Evolutionary conservation across 2,329 filamentous ascomycete genomes (phyloP).

Genomic region (Neonectria neomacrospora): DNA sequence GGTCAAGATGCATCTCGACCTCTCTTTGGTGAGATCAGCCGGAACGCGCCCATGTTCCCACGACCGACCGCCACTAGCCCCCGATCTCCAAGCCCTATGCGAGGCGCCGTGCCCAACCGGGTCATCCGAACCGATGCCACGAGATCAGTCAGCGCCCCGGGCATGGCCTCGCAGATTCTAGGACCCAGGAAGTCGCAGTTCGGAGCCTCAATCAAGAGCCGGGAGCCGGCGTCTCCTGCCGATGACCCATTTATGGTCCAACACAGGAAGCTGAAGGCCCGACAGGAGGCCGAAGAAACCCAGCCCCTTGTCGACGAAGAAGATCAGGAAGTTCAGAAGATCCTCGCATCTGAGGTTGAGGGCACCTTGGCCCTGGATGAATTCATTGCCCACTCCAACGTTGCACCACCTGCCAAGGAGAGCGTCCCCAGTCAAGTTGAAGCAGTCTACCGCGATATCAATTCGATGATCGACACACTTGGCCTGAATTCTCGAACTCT

Average conservation of each 20-base stretch:
- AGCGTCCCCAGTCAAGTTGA: constrained; percentile 72
- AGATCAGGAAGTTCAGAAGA: constrained; percentile 72
- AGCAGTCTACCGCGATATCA: constrained; percentile 81
- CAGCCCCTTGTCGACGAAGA: constrained; percentile 73
- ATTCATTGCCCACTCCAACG: constrained; percentile 72
- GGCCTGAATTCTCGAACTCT: constrained; percentile 83
- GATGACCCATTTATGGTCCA: constrained; percentile 62
- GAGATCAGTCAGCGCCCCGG: constrained; percentile 70
- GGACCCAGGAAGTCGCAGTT: constrained; percentile 53
- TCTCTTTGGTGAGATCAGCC: constrained; percentile 66
- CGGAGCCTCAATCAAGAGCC: constrained; percentile 54
- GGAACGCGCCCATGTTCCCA: constrained; percentile 64
- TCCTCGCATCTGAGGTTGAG: constrained; percentile 69
- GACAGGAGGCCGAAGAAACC: constrained; percentile 66
- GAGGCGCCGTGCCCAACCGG: constrained; percentile 65
- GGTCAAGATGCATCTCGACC: constrained; percentile 57
- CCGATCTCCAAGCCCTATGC: constrained; percentile 78
- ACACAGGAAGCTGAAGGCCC: constrained; percentile 63
- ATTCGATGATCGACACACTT: constrained; percentile 93
- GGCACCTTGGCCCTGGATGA: constrained; percentile 72
- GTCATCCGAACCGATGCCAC: constrained; percentile 60
- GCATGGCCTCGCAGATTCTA: constrained; percentile 66
- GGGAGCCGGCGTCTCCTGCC: constrained; percentile 47
- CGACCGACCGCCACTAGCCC: constrained; percentile 68
- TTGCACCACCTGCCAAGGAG: constrained; percentile 63